Evolutionary conservation across 768 basidiomycete genomes (phyloP).

Genomic region (Fomitopsis serialis): DNA sequence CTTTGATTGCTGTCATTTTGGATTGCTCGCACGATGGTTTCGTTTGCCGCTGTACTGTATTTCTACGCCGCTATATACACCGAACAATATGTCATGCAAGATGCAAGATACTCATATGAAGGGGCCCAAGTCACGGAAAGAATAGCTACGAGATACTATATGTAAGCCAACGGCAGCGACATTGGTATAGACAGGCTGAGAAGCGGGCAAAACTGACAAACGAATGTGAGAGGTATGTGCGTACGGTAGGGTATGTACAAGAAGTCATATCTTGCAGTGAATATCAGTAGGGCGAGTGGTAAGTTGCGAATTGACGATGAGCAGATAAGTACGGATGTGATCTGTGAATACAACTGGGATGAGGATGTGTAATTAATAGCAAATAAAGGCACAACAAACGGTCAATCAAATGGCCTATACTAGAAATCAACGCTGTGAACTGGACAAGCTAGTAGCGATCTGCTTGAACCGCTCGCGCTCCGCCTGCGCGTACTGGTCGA

Average conservation of each 20-base stretch:
- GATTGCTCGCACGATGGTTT: background rate
- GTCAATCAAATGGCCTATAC: background rate
- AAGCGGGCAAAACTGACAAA: background rate
- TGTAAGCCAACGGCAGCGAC: background rate
- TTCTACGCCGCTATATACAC: background rate
- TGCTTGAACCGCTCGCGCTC: constrained; percentile 76
- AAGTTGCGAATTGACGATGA: background rate
- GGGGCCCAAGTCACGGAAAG: background rate
- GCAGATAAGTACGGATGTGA: background rate
- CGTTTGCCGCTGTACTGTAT: constrained; percentile 2
- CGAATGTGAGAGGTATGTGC: background rate
- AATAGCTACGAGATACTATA: constrained; percentile 2
- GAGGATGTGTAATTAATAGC: background rate
- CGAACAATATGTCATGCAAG: background rate
- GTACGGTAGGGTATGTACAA: constrained; percentile 1
- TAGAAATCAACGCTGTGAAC: background rate
- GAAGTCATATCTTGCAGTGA: background rate
- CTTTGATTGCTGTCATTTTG: background rate
- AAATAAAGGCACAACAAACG: background rate
- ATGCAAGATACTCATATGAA: background rate
- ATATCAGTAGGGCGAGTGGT: background rate
- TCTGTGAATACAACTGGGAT: background rate
- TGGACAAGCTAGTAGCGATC: constrained; percentile 47
- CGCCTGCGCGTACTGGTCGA: constrained; percentile 76
- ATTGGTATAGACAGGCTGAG: background rate